phyloP scores from a whole-genome alignment of 2,329 filamentous ascomycete species.

The Aspergillus transmontanensis region DNA sequence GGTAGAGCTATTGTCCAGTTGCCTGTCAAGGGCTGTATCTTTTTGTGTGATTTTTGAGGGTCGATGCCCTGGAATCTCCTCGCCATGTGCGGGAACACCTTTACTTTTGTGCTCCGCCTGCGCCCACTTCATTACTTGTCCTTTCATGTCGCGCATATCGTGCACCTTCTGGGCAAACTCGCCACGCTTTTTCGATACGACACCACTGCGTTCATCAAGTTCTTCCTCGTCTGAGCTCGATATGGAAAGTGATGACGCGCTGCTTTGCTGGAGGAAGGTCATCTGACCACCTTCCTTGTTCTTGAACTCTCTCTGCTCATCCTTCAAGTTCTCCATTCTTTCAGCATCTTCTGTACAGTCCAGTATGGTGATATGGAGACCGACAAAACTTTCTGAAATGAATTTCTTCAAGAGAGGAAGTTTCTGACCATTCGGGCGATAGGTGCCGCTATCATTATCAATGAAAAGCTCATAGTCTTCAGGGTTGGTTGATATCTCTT shows the following conservation, averaged over 20 bases:
- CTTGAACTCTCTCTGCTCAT: constrained; percentile 73
- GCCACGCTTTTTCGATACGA: constrained; percentile 26
- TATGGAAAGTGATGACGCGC: constrained; percentile 49
- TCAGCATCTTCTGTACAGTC: constrained; percentile 75
- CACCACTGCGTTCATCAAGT: constrained; percentile 48
- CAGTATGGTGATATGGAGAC: constrained; percentile 71
- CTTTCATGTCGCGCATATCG: constrained; percentile 41
- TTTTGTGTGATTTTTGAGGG: constrained; percentile 1
- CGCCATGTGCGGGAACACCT: background rate
- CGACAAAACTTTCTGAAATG: constrained; percentile 72
- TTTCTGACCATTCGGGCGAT: constrained; percentile 78
- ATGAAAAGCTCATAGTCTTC: constrained; percentile 80
- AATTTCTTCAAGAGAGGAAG: constrained; percentile 73
- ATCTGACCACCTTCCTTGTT: constrained; percentile 60
- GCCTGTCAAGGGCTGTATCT: background rate
- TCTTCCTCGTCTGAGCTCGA: constrained; percentile 62
- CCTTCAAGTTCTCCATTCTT: constrained; percentile 72
- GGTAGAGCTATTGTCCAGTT: background rate
- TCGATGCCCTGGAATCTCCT: background rate
- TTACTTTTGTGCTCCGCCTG: constrained; percentile 28
- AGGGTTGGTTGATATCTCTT: constrained; percentile 55
- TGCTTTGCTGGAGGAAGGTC: constrained; percentile 57
- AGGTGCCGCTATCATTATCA: constrained; percentile 94
- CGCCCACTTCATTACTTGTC: constrained; percentile 40
- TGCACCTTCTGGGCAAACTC: constrained; percentile 34